Evolutionary conservation across 139 green algal genomes (phyloP).

Genomic region (Zygnema circumcarinatum): DNA sequence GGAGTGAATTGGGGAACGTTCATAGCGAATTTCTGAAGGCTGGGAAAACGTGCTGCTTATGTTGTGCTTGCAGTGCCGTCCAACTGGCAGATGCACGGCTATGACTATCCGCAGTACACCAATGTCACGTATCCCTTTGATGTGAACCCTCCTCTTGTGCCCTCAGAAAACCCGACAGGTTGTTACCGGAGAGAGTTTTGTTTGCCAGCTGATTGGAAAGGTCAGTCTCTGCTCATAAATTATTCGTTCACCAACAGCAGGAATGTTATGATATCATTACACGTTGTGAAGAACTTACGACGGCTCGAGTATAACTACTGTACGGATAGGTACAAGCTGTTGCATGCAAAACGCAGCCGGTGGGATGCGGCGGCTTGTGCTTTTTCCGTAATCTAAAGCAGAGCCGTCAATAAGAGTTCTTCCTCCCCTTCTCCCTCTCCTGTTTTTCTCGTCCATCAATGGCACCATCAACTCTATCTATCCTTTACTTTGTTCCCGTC

Average conservation of each 20-base stretch:
- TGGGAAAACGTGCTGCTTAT: too few relatives aligned
- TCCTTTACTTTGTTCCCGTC: too few relatives aligned
- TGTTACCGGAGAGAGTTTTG: constrained; percentile 84
- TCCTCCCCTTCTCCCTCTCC: too few relatives aligned
- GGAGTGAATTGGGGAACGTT: too few relatives aligned
- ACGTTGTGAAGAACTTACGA: background rate
- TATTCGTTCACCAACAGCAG: background rate
- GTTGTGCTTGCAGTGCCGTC: constrained; percentile 71
- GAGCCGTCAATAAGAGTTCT: too few relatives aligned
- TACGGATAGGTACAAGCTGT: background rate
- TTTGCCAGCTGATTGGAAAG: constrained; percentile 54
- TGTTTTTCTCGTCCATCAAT: too few relatives aligned
- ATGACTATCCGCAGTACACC: constrained; percentile 90
- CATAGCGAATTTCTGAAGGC: too few relatives aligned
- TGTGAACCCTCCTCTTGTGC: constrained; percentile 83
- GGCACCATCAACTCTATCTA: too few relatives aligned
- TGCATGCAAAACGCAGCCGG: background rate
- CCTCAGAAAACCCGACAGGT: constrained; percentile 86
- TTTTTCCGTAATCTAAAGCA: too few relatives aligned
- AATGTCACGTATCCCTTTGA: constrained; percentile 95
- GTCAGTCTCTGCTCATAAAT: too few relatives aligned
- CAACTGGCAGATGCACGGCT: constrained; percentile 88
- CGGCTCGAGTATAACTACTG: background rate
- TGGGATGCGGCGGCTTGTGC: too few relatives aligned
- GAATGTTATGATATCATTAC: background rate